Conservation (phyloP, 2,329 filamentous ascomycete species). For the Sporothrix curviconia region DNA sequence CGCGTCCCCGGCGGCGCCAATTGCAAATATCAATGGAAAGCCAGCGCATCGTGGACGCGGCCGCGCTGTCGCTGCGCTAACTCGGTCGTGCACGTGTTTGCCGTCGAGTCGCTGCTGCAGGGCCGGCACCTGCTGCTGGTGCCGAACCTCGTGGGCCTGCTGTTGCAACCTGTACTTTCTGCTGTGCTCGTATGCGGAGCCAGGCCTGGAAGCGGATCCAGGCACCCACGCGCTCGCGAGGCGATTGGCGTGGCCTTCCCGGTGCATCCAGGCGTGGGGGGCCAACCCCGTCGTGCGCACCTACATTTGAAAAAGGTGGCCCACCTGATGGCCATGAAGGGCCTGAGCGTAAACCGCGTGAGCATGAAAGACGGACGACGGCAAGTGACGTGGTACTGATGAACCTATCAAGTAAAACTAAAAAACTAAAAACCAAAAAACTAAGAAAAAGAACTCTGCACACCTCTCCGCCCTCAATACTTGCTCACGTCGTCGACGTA, state of each 20-base stretch:
- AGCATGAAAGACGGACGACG: no score
- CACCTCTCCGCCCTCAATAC: not conserved
- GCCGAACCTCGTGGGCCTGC: constrained; percentile 16
- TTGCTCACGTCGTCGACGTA: constrained; percentile 1
- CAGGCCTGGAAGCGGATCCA: constrained; percentile 14
- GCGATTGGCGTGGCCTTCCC: not conserved
- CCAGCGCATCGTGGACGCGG: not conserved
- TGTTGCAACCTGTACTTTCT: constrained; percentile 17
- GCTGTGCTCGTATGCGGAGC: constrained; percentile 14
- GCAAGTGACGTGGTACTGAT: no score
- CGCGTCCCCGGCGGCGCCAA: no score
- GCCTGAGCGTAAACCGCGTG: no score
- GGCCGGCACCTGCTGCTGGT: constrained; percentile 18
- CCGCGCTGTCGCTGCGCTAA: constrained; percentile 5
- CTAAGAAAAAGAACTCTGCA: not conserved
- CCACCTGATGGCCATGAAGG: not conserved
- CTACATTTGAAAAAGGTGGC: not conserved
- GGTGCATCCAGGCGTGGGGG: not conserved
- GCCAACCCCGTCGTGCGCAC: not conserved
- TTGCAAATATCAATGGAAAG: no score
- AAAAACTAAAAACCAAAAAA: not conserved
- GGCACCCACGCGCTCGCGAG: not conserved
- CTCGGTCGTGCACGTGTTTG: constrained; percentile 16
- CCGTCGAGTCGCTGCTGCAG: constrained; percentile 19
- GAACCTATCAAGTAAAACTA: not conserved